These are phyloP conservation scores for Macadamia tetraphylla DNA, from an alignment of 164 flowering plant species.

Conservation along the genomic window DNA sequence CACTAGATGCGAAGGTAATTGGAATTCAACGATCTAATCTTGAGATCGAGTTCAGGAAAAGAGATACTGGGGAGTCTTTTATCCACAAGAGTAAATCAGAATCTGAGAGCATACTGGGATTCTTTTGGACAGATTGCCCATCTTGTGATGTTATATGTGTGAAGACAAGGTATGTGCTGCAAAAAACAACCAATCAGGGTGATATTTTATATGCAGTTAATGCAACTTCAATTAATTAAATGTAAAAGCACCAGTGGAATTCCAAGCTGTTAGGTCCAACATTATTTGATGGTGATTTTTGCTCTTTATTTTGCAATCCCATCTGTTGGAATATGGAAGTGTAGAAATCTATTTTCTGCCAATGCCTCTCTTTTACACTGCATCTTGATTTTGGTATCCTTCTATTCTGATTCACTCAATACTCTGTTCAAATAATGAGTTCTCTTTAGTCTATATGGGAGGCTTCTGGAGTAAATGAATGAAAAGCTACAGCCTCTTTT, in stretches of 20 bases:
- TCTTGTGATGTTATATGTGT: slow-evolving; percentile 71
- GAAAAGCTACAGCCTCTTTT: too few species aligned
- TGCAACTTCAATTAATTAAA: neutral
- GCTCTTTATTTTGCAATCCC: neutral
- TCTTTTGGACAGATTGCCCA: slow-evolving; percentile 93
- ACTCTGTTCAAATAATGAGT: too few species aligned
- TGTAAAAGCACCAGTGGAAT: neutral
- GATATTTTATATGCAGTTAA: neutral
- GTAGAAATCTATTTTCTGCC: too few species aligned
- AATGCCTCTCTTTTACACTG: too few species aligned
- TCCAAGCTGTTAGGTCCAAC: slow-evolving; percentile 2
- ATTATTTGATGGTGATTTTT: neutral
- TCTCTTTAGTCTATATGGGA: too few species aligned
- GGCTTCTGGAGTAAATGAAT: too few species aligned
- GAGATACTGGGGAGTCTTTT: slow-evolving; percentile 59
- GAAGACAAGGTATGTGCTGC: slow-evolving; percentile 63
- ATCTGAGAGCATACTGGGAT: slow-evolving; percentile 79
- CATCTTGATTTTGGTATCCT: too few species aligned
- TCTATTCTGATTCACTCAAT: too few species aligned
- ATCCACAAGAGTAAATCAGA: slow-evolving; percentile 55
- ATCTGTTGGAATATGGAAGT: too few species aligned
- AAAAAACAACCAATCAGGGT: slow-evolving; percentile 6
- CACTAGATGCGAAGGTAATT: slow-evolving; percentile 68
- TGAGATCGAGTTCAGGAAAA: slow-evolving; percentile 68
- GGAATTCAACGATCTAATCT: slow-evolving; percentile 72